These are phyloP conservation scores for Trichoderma lentiforme DNA, from an alignment of 2,329 filamentous ascomycete genomes.

Conservation along the genomic window DNA sequence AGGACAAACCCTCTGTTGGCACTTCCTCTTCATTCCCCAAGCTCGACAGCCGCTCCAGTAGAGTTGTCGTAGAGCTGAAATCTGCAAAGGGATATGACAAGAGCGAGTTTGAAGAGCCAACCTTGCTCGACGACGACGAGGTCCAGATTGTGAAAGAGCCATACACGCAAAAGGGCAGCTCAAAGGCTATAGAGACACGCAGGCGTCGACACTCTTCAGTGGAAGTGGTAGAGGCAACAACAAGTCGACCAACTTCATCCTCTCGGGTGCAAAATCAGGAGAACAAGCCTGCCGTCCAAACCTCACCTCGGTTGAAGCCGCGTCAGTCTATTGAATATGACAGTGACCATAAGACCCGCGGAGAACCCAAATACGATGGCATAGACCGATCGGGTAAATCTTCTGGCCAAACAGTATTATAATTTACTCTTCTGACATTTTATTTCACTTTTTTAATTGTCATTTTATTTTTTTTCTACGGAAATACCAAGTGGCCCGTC, in stretches of 20 bases:
- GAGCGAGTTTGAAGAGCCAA: background rate
- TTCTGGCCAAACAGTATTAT: background rate
- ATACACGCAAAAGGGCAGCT: background rate
- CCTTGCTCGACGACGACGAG: background rate
- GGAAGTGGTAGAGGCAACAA: constrained; percentile 1
- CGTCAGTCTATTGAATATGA: constrained; percentile 25
- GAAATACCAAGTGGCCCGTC: background rate
- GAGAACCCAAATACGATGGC: constrained; percentile 31
- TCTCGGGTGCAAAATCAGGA: background rate
- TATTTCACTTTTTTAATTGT: background rate
- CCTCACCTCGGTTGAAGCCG: background rate
- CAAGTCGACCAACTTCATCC: background rate
- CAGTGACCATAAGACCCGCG: background rate
- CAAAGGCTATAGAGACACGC: background rate
- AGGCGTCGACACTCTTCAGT: constrained; percentile 7
- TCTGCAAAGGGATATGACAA: background rate
- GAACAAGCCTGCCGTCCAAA: background rate
- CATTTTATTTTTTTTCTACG: background rate
- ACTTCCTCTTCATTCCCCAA: background rate
- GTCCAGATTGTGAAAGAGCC: constrained; percentile 1
- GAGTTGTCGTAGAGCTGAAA: constrained; percentile 17
- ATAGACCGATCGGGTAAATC: constrained; percentile 30
- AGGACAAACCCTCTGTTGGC: background rate
- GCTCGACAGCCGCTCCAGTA: background rate
- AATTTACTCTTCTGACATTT: background rate